phyloP scores from a whole-genome alignment of 768 basidiomycete genomes.

The Suillus spraguei region DNA sequence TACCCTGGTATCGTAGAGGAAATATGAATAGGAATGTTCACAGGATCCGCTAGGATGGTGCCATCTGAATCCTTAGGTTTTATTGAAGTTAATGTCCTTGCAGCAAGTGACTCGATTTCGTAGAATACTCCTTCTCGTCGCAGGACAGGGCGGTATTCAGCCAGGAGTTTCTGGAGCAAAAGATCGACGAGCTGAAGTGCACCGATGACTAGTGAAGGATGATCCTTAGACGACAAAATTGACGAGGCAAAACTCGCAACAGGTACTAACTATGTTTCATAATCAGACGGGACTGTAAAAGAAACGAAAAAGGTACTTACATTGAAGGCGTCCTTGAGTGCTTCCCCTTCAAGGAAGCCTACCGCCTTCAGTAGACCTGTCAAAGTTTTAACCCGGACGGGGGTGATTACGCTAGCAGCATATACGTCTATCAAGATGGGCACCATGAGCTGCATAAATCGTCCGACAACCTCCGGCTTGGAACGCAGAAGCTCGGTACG shows the following conservation, averaged over 20 bases:
- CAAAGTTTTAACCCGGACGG: slow-evolving; percentile 87
- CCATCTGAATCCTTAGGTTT: slow-evolving; percentile 50
- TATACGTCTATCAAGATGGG: slow-evolving; percentile 99
- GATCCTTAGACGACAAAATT: slow-evolving; percentile 91
- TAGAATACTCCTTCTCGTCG: slow-evolving; percentile 95
- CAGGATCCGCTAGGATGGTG: slow-evolving; percentile 39
- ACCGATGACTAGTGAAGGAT: slow-evolving; percentile 81
- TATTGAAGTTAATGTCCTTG: slow-evolving; percentile 56
- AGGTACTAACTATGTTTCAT: slow-evolving; percentile 73
- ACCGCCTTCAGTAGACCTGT: slow-evolving; percentile 89
- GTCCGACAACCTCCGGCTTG: slow-evolving; percentile 73
- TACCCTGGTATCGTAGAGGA: slow-evolving; percentile 57
- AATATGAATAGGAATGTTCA: slow-evolving; percentile 33
- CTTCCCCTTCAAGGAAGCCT: slow-evolving; percentile 80
- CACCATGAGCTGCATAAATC: slow-evolving; percentile 86
- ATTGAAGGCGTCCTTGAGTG: slow-evolving; percentile 73
- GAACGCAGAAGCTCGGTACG: slow-evolving; percentile 77
- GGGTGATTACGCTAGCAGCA: slow-evolving; percentile 91
- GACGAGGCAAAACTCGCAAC: slow-evolving; percentile 95
- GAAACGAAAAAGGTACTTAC: slow-evolving; percentile 47
- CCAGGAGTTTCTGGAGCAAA: slow-evolving; percentile 80
- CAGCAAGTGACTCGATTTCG: slow-evolving; percentile 82
- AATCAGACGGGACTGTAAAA: slow-evolving; percentile 11
- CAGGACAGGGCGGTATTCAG: slow-evolving; percentile 86
- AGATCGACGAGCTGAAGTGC: slow-evolving; percentile 94